Percentiles rank a stretch among this genome's conserved stretches.
These are phyloP conservation scores for Trichoderma virens DNA, from an alignment of 495 filamentous ascomycete species.

Conservation along the genomic window DNA sequence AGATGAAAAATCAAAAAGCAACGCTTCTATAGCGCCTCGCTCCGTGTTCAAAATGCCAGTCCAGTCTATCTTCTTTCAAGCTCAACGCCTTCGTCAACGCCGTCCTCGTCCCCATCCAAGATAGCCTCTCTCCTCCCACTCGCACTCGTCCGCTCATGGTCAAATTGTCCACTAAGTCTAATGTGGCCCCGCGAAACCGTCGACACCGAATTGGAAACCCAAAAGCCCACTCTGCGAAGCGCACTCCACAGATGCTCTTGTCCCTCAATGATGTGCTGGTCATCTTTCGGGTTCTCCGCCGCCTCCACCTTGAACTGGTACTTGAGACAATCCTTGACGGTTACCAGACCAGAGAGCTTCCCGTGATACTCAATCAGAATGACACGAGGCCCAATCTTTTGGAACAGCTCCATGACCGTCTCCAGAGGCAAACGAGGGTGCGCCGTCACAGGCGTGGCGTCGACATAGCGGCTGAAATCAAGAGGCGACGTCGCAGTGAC, in stretches of 20 bases:
- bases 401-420: slow-evolving; percentile 98
- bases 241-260: slow-evolving; percentile 66
- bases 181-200: slow-evolving; percentile 42
- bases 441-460: slow-evolving; percentile 82
- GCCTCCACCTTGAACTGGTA: slow-evolving; percentile 97
- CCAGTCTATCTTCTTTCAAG: slow-evolving; percentile 37
- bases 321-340: slow-evolving; percentile 94
- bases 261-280: slow-evolving; percentile 34
- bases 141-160: slow-evolving; percentile 15
- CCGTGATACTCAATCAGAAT: slow-evolving; percentile 90
- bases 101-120: slow-evolving; percentile 55
- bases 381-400: slow-evolving; percentile 93
- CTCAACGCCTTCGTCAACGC: slow-evolving; percentile 54
- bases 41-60: neutral
- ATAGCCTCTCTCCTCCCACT: slow-evolving; percentile 31
- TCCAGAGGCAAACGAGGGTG: slow-evolving; percentile 90
- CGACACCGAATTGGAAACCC: slow-evolving; percentile 46
- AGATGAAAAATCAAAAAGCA: neutral
- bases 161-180: slow-evolving; percentile 28
- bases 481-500: slow-evolving; percentile 48
- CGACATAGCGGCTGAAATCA: slow-evolving; percentile 83
- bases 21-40: neutral
- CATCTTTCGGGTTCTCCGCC: slow-evolving; percentile 63
- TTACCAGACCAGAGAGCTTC: slow-evolving; percentile 74
- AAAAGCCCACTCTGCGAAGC: slow-evolving; percentile 49